Conservation (phyloP, 1,284 basidiomycete species). For the Fistulinella cinereoalba region DNA sequence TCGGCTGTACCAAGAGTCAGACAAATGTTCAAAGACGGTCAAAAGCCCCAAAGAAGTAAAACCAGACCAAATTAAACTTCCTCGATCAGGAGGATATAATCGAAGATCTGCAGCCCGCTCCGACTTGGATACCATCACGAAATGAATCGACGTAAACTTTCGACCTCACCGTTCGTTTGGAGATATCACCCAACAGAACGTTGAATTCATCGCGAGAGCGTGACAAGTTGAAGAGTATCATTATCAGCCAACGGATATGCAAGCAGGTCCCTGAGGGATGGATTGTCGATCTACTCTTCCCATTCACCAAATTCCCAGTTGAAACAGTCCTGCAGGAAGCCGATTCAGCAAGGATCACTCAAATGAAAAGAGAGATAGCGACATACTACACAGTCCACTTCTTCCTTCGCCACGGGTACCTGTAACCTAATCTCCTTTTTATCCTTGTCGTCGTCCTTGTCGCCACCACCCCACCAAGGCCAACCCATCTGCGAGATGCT, state of each 20-base stretch:
- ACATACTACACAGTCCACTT: constrained; percentile 39
- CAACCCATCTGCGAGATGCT: constrained; percentile 4
- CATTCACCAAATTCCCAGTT: constrained; percentile 60
- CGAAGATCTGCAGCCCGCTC: no score
- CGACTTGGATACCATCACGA: no score
- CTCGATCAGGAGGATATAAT: no score
- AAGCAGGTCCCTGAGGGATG: background rate
- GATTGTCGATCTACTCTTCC: constrained; percentile 5
- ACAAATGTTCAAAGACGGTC: no score
- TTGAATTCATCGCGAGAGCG: no score
- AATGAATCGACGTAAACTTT: no score
- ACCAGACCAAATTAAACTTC: no score
- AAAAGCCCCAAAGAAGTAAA: no score
- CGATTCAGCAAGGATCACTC: background rate
- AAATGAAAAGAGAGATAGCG: background rate
- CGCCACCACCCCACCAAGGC: constrained; percentile 31
- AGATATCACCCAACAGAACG: no score
- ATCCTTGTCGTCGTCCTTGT: constrained; percentile 18
- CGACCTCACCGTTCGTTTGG: no score
- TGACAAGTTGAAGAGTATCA: no score
- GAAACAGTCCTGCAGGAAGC: constrained; percentile 67
- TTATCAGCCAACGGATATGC: background rate
- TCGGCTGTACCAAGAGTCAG: no score
- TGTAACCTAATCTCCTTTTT: constrained; percentile 25
- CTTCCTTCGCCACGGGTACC: constrained; percentile 44